Percentiles rank a stretch among this genome's conserved stretches.
phyloP scores from a whole-genome alignment of 176 grass and related monocot species.

The Tuctoria greenei region DNA sequence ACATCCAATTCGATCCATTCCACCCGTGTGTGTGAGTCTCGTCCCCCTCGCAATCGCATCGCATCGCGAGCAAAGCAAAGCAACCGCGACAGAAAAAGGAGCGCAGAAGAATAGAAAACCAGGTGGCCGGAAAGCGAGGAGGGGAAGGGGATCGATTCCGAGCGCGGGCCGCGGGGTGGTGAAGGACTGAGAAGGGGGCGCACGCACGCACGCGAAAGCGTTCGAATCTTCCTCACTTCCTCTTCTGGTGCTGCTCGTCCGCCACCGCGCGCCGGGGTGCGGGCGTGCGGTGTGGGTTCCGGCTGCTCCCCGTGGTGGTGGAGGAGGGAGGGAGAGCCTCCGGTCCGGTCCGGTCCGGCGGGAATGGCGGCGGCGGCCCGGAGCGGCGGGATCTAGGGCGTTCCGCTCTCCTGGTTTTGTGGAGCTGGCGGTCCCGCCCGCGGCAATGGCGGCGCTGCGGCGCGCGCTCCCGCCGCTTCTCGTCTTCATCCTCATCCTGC shows the following conservation, averaged over 20 bases:
- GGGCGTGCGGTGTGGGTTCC: no score
- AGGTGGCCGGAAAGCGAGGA: slow-evolving; percentile 36
- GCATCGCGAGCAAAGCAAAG: slow-evolving; percentile 15
- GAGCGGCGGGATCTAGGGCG: slow-evolving; percentile 43
- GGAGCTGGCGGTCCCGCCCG: slow-evolving; percentile 13
- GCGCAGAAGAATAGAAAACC: no score
- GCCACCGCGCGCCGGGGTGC: no score
- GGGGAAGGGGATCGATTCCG: slow-evolving; percentile 22
- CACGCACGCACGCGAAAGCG: no score
- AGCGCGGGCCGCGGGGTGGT: no score
- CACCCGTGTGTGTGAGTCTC: not conserved
- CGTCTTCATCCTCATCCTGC: slow-evolving; percentile 30
- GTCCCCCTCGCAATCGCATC: no score
- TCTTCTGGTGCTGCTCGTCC: not conserved
- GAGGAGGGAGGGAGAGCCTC: no score
- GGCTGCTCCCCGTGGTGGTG: no score
- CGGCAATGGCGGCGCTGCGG: slow-evolving; percentile 28
- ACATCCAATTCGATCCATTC: not conserved
- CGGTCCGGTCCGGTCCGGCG: no score
- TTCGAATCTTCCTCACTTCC: slow-evolving; percentile 35
- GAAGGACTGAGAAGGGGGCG: no score
- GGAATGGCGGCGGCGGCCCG: not conserved
- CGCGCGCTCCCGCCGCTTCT: slow-evolving; percentile 37
- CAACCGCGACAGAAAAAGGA: slow-evolving; percentile 2
- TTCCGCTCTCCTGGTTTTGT: not conserved